These are phyloP conservation scores for Clausena lansium DNA, from an alignment of 345 rosid genomes.

Conservation along the genomic window DNA sequence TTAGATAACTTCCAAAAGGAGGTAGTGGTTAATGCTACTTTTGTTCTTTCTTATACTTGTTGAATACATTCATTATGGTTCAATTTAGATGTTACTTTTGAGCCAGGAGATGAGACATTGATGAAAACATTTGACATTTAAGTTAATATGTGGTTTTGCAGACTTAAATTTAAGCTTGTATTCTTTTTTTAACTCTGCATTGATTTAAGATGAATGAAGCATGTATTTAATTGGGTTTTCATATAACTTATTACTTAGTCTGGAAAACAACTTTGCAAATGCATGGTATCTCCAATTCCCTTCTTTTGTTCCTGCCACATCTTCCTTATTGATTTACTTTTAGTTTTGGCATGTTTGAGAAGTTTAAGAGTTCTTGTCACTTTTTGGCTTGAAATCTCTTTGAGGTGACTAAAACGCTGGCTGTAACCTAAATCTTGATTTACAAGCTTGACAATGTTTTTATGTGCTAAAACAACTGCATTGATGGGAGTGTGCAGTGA, in stretches of 20 bases:
- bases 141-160: not conserved
- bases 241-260: not conserved
- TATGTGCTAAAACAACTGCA: not conserved
- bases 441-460: not conserved
- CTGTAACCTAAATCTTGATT: not conserved
- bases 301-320: not conserved
- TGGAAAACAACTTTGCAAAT: not conserved
- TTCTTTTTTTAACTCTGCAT: not conserved
- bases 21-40: conserved; percentile 38
- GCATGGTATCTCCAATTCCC: not conserved
- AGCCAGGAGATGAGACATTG: not conserved
- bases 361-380: not conserved
- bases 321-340: not conserved
- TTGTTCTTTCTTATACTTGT: not conserved
- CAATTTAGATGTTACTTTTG: not conserved
- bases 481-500: not conserved
- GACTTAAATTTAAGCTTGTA: not conserved
- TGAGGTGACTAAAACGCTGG: not conserved
- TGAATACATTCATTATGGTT: conserved; percentile 1
- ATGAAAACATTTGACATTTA: not conserved
- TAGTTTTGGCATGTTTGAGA: not conserved
- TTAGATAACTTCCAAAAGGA: conserved; percentile 91
- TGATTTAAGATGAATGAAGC: not conserved
- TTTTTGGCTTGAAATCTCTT: not conserved
- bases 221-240: not conserved